Percentiles rank a stretch among this genome's conserved stretches.
Evolutionary conservation across 169 alveolate genomes (phyloP).

Genomic region (Eimeria praecox): DNA sequence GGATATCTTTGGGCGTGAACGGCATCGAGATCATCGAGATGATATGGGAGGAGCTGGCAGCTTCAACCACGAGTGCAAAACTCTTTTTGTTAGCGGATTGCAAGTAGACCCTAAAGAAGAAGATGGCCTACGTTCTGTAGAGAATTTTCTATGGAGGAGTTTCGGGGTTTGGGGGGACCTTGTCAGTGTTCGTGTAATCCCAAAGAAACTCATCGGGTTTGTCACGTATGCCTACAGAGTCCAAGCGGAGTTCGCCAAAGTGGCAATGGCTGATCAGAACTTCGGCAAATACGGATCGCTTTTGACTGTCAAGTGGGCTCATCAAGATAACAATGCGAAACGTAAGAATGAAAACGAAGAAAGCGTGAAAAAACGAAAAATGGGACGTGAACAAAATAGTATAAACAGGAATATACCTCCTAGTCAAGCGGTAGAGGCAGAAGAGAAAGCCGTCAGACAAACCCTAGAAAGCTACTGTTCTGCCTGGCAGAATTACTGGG

Average conservation of each 20-base stretch:
- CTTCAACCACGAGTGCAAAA: conserved; percentile 97
- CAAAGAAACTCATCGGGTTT: conserved; percentile 96
- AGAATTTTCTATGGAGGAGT: conserved; percentile 95
- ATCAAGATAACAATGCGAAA: conserved; percentile 86
- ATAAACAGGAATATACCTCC: neutral
- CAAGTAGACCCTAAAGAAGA: conserved; percentile 90
- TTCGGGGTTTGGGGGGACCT: conserved; percentile 98
- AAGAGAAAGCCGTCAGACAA: neutral
- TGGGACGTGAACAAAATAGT: neutral
- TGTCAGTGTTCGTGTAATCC: conserved; percentile 95
- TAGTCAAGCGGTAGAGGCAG: neutral
- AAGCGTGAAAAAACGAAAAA: neutral
- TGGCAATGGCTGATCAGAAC: conserved; percentile 98
- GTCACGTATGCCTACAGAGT: conserved; percentile 94
- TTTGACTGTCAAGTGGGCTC: conserved; percentile 98
- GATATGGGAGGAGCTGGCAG: conserved; percentile 99
- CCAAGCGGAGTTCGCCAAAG: conserved; percentile 99
- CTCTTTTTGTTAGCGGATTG: conserved; percentile 96
- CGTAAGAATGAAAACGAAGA: conserved; percentile 30
- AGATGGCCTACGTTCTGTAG: conserved; percentile 93
- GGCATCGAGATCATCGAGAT: conserved; percentile 97
- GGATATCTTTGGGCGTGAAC: conserved; percentile 99
- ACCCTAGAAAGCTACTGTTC: conserved; percentile 55
- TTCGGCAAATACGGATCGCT: conserved; percentile 94
- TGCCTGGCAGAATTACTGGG: conserved; percentile 60